phyloP scores from a whole-genome alignment of 768 basidiomycete genomes.

The Kwoniella botswanensis region DNA sequence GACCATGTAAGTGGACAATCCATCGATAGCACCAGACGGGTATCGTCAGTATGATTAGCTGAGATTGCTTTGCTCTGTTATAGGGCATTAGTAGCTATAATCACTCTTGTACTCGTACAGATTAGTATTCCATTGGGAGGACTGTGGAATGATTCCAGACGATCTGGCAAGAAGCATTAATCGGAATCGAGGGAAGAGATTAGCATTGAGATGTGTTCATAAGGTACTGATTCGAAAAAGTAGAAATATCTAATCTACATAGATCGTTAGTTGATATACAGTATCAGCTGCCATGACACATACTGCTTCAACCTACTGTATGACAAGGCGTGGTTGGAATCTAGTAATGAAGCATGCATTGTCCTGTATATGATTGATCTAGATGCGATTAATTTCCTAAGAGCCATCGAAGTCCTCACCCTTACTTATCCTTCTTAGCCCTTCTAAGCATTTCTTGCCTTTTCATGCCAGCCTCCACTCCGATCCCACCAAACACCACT shows the following conservation, averaged over 20 bases:
- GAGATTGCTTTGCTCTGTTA: neutral
- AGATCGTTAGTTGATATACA: neutral
- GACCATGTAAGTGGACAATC: constrained; percentile 10
- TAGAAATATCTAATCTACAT: neutral
- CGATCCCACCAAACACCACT: constrained; percentile 94
- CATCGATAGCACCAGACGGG: neutral
- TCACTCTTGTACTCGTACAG: neutral
- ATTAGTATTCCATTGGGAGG: constrained; percentile 1
- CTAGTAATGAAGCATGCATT: neutral
- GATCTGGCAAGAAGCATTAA: constrained; percentile 11
- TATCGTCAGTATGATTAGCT: too few species aligned
- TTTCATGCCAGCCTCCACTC: constrained; percentile 89
- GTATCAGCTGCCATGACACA: too few species aligned
- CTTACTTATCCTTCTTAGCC: constrained; percentile 37
- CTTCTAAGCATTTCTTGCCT: constrained; percentile 59
- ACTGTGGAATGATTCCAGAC: constrained; percentile 16
- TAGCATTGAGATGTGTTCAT: neutral
- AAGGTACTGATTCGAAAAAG: too few species aligned
- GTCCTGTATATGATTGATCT: neutral
- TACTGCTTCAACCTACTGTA: too few species aligned
- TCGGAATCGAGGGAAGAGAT: too few species aligned
- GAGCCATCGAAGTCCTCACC: neutral
- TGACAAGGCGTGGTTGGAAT: too few species aligned
- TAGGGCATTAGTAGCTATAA: constrained; percentile 8
- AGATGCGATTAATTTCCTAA: neutral